Evolutionary conservation across 2,329 filamentous ascomycete species (phyloP).

Genomic region (Colletotrichum sidae): DNA sequence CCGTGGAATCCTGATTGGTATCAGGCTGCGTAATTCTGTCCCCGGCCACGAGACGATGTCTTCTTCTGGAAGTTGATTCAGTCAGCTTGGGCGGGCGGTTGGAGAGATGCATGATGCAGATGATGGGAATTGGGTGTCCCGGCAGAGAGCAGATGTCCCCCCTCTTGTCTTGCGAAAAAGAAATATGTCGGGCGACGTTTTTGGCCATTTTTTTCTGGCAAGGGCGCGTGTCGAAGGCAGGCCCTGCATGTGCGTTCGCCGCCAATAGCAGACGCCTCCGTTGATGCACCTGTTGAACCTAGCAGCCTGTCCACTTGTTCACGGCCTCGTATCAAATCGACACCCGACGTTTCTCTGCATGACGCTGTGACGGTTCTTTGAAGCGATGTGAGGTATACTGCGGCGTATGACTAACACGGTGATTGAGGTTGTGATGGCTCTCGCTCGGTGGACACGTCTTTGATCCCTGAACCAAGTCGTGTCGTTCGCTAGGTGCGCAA

Average conservation of each 20-base stretch:
- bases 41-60: constrained; percentile 10
- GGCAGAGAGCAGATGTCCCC: constrained; percentile 25
- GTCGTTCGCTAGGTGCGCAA: constrained; percentile 8
- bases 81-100: constrained; percentile 7
- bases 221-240: constrained; percentile 27
- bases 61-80: constrained; percentile 19
- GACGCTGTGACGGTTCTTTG: constrained; percentile 17
- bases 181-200: constrained; percentile 33
- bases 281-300: constrained; percentile 34
- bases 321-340: constrained; percentile 33
- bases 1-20: constrained; percentile 12
- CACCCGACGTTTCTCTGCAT: constrained; percentile 34
- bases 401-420: too few species aligned
- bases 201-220: constrained; percentile 23
- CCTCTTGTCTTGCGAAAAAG: constrained; percentile 8
- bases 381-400: constrained; percentile 19
- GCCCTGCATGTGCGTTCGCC: constrained; percentile 22
- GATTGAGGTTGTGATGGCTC: neutral
- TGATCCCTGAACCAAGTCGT: constrained; percentile 27
- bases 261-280: constrained; percentile 20
- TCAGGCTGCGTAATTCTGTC: constrained; percentile 3
- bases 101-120: constrained; percentile 21
- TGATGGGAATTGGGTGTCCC: constrained; percentile 17
- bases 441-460: constrained; percentile 3
- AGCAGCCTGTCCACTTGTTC: constrained; percentile 10